These are phyloP conservation scores for Aspergillus avenaceus DNA, from an alignment of 495 filamentous ascomycete species.

Conservation along the genomic window DNA sequence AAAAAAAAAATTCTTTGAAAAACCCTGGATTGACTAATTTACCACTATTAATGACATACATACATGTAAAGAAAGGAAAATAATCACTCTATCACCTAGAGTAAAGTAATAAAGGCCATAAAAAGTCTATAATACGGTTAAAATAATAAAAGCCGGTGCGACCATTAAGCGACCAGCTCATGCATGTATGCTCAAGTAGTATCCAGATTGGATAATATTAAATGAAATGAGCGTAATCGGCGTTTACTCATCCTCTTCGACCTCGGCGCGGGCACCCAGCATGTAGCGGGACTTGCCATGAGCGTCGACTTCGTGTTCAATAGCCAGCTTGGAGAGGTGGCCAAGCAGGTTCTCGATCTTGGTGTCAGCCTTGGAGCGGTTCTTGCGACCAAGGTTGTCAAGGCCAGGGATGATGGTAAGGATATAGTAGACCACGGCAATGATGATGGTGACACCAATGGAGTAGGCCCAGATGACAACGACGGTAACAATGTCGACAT, in stretches of 20 bases:
- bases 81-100: constrained; percentile 37
- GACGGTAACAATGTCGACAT: constrained; percentile 71
- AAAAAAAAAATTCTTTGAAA: constrained; percentile 22
- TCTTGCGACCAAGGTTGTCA: constrained; percentile 76
- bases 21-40: constrained; percentile 39
- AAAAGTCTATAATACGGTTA: constrained; percentile 45
- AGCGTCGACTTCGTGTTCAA: constrained; percentile 61
- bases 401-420: constrained; percentile 64
- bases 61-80: constrained; percentile 43
- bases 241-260: constrained; percentile 65
- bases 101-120: constrained; percentile 32
- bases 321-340: constrained; percentile 69
- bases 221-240: constrained; percentile 23
- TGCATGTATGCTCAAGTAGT: constrained; percentile 32
- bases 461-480: constrained; percentile 77
- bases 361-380: constrained; percentile 67
- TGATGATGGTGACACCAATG: constrained; percentile 72
- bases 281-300: constrained; percentile 57
- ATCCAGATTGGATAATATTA: constrained; percentile 27
- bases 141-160: constrained; percentile 18
- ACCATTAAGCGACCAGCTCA: too few relatives aligned
- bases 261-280: constrained; percentile 56
- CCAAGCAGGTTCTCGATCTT: constrained; percentile 78
- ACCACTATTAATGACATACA: constrained; percentile 51
- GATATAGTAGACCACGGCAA: constrained; percentile 73